phyloP scores from a whole-genome alignment of 768 basidiomycete species.

The Hypholoma fasciculare region DNA sequence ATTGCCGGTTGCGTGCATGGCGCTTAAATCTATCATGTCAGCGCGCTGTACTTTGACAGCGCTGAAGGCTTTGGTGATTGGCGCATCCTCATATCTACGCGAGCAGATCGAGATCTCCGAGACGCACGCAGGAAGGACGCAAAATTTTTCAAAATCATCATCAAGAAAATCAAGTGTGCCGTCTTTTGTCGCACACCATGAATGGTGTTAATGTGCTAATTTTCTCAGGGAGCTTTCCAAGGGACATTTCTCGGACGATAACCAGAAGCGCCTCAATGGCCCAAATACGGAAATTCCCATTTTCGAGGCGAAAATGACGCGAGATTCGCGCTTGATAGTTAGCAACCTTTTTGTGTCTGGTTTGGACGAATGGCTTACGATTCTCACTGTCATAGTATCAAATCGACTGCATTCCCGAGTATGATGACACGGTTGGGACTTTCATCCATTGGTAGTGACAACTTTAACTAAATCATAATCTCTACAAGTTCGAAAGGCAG shows the following conservation, averaged over 20 bases:
- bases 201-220: neutral
- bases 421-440: constrained; percentile 25
- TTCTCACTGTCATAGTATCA: constrained; percentile 40
- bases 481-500: constrained; percentile 28
- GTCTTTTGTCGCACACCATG: neutral
- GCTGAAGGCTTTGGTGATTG: constrained; percentile 64
- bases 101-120: constrained; percentile 50
- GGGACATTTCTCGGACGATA: constrained; percentile 68
- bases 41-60: constrained; percentile 58
- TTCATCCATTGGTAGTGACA: neutral
- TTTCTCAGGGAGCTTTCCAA: constrained; percentile 60
- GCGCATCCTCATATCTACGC: constrained; percentile 55
- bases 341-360: constrained; percentile 11
- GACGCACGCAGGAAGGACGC: constrained; percentile 43
- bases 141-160: constrained; percentile 49
- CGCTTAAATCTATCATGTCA: constrained; percentile 10
- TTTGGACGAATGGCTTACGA: neutral
- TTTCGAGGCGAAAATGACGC: constrained; percentile 68
- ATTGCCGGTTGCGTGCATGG: neutral
- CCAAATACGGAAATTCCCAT: constrained; percentile 49
- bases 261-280: constrained; percentile 60
- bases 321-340: constrained; percentile 51
- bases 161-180: constrained; percentile 69
- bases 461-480: neutral
- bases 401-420: constrained; percentile 44